These are phyloP conservation scores for Conidiobolus incongruus DNA, from an alignment of 371 early-diverging fungal genomes.

Conservation along the genomic window DNA sequence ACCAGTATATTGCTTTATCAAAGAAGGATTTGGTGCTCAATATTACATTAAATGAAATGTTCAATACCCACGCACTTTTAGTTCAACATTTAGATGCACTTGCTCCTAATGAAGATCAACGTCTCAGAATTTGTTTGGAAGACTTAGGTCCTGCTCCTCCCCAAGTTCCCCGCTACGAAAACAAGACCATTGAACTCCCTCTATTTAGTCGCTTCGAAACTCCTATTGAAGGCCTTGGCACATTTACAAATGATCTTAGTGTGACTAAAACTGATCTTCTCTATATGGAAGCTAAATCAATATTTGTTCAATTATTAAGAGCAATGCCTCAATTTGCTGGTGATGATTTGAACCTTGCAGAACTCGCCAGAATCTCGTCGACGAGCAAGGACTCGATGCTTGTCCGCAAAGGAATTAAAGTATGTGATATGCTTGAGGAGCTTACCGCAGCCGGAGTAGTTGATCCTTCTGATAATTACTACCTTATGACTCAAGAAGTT, in stretches of 20 bases:
- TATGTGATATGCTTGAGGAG: conserved; percentile 73
- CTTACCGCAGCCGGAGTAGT: conserved; percentile 59
- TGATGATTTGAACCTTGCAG: conserved; percentile 25
- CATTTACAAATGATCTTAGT: conserved; percentile 29
- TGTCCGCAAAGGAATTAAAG: conserved; percentile 79
- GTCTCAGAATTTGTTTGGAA: conserved; percentile 45
- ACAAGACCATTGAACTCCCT: conserved; percentile 55
- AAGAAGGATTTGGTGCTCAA: conserved; percentile 71
- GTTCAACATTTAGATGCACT: conserved; percentile 57
- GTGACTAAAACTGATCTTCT: conserved; percentile 78
- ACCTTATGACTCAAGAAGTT: conserved; percentile 70
- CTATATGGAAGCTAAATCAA: conserved; percentile 86
- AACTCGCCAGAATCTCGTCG: conserved; percentile 67
- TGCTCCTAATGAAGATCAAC: conserved; percentile 56
- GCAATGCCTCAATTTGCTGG: conserved; percentile 36
- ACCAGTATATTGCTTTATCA: conserved; percentile 84
- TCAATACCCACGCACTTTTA: conserved; percentile 66
- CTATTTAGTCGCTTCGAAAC: conserved; percentile 85
- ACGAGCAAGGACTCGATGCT: conserved; percentile 64
- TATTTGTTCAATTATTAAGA: conserved; percentile 80
- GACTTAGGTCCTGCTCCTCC: conserved; percentile 57
- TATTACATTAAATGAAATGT: conserved; percentile 83
- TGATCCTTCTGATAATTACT: conserved; percentile 47
- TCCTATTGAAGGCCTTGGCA: conserved; percentile 34
- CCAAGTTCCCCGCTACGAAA: conserved; percentile 65